phyloP scores from a whole-genome alignment of 179 eudicot genomes.

The Sideroxylon spinosum region DNA sequence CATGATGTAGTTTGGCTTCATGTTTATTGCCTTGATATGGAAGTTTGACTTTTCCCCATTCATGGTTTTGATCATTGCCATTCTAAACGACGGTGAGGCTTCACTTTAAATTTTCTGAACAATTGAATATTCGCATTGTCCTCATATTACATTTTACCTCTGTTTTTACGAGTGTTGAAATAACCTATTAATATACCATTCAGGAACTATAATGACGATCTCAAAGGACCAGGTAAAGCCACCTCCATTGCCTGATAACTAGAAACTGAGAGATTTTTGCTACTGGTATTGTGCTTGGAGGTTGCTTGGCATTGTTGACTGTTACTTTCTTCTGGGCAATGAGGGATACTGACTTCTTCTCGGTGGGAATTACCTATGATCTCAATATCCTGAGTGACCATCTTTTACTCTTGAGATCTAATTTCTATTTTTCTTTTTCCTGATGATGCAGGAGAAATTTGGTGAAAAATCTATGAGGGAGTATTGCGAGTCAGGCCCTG shows the following conservation, averaged over 20 bases:
- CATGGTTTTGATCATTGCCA: constrained; percentile 77
- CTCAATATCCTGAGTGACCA: background rate
- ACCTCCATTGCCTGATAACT: constrained; percentile 29
- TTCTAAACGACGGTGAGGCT: constrained; percentile 58
- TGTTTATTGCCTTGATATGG: constrained; percentile 75
- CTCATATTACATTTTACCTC: background rate
- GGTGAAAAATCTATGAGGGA: constrained; percentile 27
- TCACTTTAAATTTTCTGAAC: constrained; percentile 7
- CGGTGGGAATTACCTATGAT: constrained; percentile 16
- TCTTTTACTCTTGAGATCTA: background rate
- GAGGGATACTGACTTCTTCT: constrained; percentile 27
- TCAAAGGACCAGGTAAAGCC: constrained; percentile 37
- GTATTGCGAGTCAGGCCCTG: constrained; percentile 44
- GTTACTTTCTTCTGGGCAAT: constrained; percentile 34
- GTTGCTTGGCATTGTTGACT: constrained; percentile 34
- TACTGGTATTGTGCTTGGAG: constrained; percentile 31
- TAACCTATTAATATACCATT: background rate
- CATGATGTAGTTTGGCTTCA: constrained; percentile 58
- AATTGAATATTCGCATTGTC: background rate
- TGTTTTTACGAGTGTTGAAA: background rate
- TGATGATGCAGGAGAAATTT: constrained; percentile 22
- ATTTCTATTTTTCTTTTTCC: background rate
- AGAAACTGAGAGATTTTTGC: constrained; percentile 35
- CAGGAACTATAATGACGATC: constrained; percentile 38
- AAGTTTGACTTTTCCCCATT: constrained; percentile 70